Conservation (phyloP, 805 yeast species). For the Wickerhamiella alocasiicola region DNA sequence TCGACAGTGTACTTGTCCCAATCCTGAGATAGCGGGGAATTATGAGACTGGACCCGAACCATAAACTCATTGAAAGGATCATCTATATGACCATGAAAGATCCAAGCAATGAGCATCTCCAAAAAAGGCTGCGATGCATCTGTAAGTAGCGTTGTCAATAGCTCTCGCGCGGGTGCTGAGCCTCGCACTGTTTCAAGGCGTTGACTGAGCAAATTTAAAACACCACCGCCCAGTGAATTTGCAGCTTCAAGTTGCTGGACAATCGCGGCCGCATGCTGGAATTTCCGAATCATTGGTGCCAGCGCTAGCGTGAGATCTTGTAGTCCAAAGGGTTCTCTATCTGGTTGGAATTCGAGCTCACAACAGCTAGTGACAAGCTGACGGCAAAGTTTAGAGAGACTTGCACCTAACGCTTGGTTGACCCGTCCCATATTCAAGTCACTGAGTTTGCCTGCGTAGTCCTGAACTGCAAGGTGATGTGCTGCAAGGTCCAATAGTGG, state of each 20-base stretch:
- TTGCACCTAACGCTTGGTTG: slow-evolving; percentile 57
- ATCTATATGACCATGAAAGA: slow-evolving; percentile 53
- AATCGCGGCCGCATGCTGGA: slow-evolving; percentile 49
- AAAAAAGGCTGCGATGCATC: slow-evolving; percentile 53
- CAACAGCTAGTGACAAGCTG: slow-evolving; percentile 23
- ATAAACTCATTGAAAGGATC: slow-evolving; percentile 82
- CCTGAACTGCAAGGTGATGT: slow-evolving; percentile 42
- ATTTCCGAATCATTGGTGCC: slow-evolving; percentile 28
- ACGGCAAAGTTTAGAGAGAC: slow-evolving; percentile 37
- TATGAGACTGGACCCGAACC: slow-evolving; percentile 27
- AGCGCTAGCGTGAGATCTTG: slow-evolving; percentile 44
- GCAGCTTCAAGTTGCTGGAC: slow-evolving; percentile 32
- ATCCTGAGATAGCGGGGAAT: slow-evolving; percentile 14
- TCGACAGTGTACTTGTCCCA: slow-evolving; percentile 40
- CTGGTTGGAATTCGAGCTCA: slow-evolving; percentile 43
- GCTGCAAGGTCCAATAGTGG: slow-evolving; percentile 51
- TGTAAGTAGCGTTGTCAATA: slow-evolving; percentile 42
- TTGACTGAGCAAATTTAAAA: slow-evolving; percentile 48
- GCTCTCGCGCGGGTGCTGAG: slow-evolving; percentile 41
- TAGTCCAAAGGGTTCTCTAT: slow-evolving; percentile 42
- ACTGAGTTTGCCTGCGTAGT: slow-evolving; percentile 51
- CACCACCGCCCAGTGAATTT: slow-evolving; percentile 57
- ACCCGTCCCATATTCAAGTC: slow-evolving; percentile 50
- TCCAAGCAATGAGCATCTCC: slow-evolving; percentile 65
- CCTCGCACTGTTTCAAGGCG: slow-evolving; percentile 51